Conservation (phyloP, 371 early-diverging fungal genomes). For the Blakeslea trispora region DNA sequence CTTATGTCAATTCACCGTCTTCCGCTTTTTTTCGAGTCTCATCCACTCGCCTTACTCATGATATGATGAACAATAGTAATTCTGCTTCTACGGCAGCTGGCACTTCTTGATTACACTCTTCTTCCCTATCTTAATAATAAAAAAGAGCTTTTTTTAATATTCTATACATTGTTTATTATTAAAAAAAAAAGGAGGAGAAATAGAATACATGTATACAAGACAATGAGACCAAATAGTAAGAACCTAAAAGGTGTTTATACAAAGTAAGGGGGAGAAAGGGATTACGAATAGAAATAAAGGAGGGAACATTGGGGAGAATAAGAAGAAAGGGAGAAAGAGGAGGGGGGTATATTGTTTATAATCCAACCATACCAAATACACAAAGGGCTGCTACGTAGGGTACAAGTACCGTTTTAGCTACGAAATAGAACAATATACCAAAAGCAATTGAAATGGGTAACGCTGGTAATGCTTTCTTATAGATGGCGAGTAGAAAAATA, state of each 20-base stretch:
- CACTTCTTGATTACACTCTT: constrained; percentile 3
- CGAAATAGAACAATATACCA: constrained; percentile 84
- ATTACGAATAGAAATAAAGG: no score
- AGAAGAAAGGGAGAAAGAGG: background rate
- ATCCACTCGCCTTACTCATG: constrained; percentile 3
- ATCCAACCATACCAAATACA: constrained; percentile 51
- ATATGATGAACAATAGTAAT: constrained; percentile 12
- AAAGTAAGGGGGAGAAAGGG: no score
- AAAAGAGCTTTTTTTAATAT: no score
- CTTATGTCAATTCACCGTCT: background rate
- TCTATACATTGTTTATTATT: no score
- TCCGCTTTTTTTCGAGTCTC: constrained; percentile 18
- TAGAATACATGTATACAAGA: no score
- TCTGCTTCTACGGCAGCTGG: constrained; percentile 14
- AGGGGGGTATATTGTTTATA: constrained; percentile 23
- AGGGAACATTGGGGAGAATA: no score
- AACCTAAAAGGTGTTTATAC: no score
- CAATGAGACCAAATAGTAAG: no score
- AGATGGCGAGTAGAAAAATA: constrained; percentile 81
- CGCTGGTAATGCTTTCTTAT: constrained; percentile 84
- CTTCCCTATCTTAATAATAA: no score
- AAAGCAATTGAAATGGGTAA: constrained; percentile 87
- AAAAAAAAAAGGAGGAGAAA: no score
- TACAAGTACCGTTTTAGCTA: constrained; percentile 59
- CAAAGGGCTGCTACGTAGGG: constrained; percentile 58